Evolutionary conservation across 345 rosid genomes (phyloP), one percentile per base, ranked within the genome.

Genomic region (Brassica juncea): DNA sequence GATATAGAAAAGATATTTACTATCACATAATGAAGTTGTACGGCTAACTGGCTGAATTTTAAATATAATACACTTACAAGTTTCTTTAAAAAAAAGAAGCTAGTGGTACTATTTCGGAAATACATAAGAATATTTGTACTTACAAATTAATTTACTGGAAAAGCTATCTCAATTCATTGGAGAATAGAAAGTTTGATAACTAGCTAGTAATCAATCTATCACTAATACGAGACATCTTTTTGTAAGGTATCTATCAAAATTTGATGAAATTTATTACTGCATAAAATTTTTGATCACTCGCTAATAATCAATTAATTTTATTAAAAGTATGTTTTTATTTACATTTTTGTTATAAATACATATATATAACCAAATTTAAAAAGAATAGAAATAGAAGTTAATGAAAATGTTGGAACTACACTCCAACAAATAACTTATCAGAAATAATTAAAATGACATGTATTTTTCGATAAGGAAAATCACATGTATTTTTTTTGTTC

Each of bases 1-100:
- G 70, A 68, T 61, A 68, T 61, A 80, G 37, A 60, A 25, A 5
- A n/a, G 4, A 2, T 49, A n/a, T 49, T 49, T 49, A 15, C 57
- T 49, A 49, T 49, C 8, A 49, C 19, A 49, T 49, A 12, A 12
- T 47, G 6, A 47, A 47, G 2, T 42, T 42, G 52, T 10, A 42
- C 52, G 52, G 54, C 5, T 47, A n/a, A n/a, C 9, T 1, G 14
- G 52, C 5, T 44, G 15, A 44, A 12, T 1, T 35, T 35, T 35
- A 35, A 11, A 42, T 10, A 44, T 11, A 4, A 44, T 44, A 3
- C 52, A 42, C n/a, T 42, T 10, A 19, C 12, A 42, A 3, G 0
- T 3, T 42, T 42, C 7, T 7, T 35, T 35, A 1, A 5, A 2
- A 11, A 1, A 12, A 11, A 44, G 14, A 44, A 44, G 14, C 52